A percentile compares a stretch with the other conserved stretches of the same genome.
Conservation (phyloP, 2,329 filamentous ascomycete genomes). For the Botryosphaeria dothidea region DNA sequence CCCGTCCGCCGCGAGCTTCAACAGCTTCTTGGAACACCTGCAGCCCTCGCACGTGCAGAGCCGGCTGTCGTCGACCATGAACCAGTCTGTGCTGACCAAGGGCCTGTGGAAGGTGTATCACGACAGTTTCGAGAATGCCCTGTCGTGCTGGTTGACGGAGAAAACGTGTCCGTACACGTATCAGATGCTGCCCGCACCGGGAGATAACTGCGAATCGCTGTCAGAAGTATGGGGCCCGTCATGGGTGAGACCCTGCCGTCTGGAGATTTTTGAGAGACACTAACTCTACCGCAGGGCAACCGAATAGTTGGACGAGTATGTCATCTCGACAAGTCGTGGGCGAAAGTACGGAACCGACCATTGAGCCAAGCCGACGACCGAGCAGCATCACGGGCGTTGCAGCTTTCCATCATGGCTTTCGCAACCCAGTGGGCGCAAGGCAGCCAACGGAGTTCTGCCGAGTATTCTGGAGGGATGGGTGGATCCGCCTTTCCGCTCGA, state of each 20-base stretch:
- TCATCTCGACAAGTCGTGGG: slow-evolving; percentile 49
- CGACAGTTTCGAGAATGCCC: slow-evolving; percentile 55
- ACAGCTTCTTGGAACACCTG: slow-evolving; percentile 4
- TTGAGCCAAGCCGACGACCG: slow-evolving; percentile 46
- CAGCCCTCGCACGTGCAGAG: slow-evolving; percentile 17
- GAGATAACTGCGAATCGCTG: slow-evolving; percentile 28
- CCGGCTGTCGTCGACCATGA: slow-evolving; percentile 35
- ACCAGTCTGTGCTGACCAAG: slow-evolving; percentile 44
- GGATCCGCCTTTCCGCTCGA: slow-evolving; percentile 17
- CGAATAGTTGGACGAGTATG: slow-evolving; percentile 53
- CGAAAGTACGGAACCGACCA: slow-evolving; percentile 41
- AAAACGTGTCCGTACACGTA: slow-evolving; percentile 54
- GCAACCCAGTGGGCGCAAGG: slow-evolving; percentile 51
- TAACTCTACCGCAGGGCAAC: slow-evolving; percentile 30
- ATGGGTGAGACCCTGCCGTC: slow-evolving; percentile 34
- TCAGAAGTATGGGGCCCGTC: slow-evolving; percentile 40
- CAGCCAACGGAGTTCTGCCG: slow-evolving; percentile 28
- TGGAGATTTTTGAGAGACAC: background rate
- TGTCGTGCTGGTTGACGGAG: slow-evolving; percentile 58
- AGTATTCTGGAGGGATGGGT: slow-evolving; percentile 31
- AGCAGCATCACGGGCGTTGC: slow-evolving; percentile 48
- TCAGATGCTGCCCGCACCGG: background rate
- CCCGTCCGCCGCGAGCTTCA: slow-evolving; percentile 1
- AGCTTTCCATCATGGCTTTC: slow-evolving; percentile 55
- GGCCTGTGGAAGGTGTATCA: slow-evolving; percentile 54